Evolutionary conservation across 345 rosid genomes (phyloP), one percentile per base, ranked within the genome.

Genomic region (Garcia nutans): DNA sequence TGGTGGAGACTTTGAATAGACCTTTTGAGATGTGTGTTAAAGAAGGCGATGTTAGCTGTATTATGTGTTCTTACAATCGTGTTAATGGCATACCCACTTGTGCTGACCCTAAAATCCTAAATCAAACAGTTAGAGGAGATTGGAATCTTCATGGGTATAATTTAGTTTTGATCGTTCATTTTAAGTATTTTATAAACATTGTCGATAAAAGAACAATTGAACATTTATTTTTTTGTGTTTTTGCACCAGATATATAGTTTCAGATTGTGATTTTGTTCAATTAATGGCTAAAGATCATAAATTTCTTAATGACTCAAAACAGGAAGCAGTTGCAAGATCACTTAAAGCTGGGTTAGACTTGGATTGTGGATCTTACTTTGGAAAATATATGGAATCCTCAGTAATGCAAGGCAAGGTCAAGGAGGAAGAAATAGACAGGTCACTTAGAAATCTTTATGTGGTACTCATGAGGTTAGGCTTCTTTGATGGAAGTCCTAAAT

Each of bases 261-360:
- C 93, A 2, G 91, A 88, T 70, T 88, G 88, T 73, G 88, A 86
- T 74, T 85, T 87, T 5, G 70, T 86, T 28, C 45, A 85, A 60
- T 92, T 89, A 0, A 78, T 86, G 78, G 89, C 85, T n/a, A 71
- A 89, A 58, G 0, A 63, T 12, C 87, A 89, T 50, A 81, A 79
- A 76, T 87, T 79, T 79, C 86, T 84, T 33, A 20, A 62, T 31
- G 87, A 86, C 70, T 79, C 90, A 20, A 52, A 57, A 0, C 94
- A 88, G 74, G 93, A 89, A 1, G 97, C 93, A 0, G 93, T 83
- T 45, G 83, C 94, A 22, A 69, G 76, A 37, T 33, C 86, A 12
- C 73, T 90, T 16, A 88, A 80, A 85, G 97, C 93, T 78, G 97
- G 92, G 33, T 76, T 90, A 82, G 89, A 92, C 82, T 83, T 92